Evolutionary conservation across 2,329 filamentous ascomycete genomes (phyloP), one percentile per base, ranked within the genome.

Genomic region (Pseudophaeomoniella oleicola): DNA sequence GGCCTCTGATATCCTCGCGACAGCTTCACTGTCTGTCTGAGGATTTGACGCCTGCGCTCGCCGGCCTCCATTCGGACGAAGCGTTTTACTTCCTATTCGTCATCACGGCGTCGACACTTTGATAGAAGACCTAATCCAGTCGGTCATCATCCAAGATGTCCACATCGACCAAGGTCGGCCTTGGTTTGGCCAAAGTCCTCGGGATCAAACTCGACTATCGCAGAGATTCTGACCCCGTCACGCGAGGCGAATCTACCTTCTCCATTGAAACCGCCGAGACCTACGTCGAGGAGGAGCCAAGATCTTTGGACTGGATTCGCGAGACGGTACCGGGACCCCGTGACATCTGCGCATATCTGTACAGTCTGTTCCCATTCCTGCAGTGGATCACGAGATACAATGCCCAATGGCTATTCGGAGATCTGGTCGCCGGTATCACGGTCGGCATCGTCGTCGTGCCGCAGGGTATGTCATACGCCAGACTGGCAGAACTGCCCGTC

Each of bases 391-490:
- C 64, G 9, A 74, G 78, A 47, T 98, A 98, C 63, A 98, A 98
- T 54, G 9, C 78, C 3, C 78, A 86, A 63, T 98, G 90, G 90
- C 60, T 94, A 4, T 57, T 75, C 12, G 90, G 90, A 49, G 90
- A 98, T 60, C 59, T 96, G 33, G 78, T 96, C 39, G 88, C 90
- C 40, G 88, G 74, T 63, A 67, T 82, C 42, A 83, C 78, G 3
- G 75, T 82, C 36, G 81, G 81, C 30, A 70, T 78, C 35, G 81
- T 86, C 16, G 86, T 94, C 16, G 83, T 96, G n/a, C 88, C 88
- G 4, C 88, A 96, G 55, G 81, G 85, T 43, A 94, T 96, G 88
- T 87, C 88, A 1, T 96, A 96, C 59, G 87, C 88, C 18, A 67
- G 78, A 42, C 69, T 96, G 16, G 88, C 88, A 32, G 71, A 78